Conservation (phyloP, 116 monocot species). For the Zostera marina region DNA sequence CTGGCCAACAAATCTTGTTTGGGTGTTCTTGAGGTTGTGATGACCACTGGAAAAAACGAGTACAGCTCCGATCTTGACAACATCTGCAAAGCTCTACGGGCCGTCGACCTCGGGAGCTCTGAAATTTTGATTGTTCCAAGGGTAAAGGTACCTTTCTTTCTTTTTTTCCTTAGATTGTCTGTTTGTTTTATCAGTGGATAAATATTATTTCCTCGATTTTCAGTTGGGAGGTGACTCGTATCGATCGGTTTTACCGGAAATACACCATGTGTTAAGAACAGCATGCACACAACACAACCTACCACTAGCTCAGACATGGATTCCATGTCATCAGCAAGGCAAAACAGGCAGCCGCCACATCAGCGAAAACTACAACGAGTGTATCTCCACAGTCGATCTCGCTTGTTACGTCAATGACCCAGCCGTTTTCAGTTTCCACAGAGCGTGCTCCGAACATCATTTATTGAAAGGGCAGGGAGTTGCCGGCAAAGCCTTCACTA, state of each 20-base stretch:
- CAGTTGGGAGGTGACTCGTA: constrained; percentile 36
- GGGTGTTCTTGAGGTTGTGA: constrained; percentile 71
- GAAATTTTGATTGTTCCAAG: constrained; percentile 19
- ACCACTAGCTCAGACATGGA: constrained; percentile 79
- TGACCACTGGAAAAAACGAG: constrained; percentile 48
- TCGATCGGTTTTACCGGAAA: constrained; percentile 40
- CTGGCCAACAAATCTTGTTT: constrained; percentile 28
- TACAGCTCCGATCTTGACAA: constrained; percentile 56
- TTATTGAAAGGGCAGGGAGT: constrained; percentile 70
- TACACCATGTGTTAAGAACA: constrained; percentile 24
- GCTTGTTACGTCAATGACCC: constrained; percentile 46
- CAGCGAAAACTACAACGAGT: constrained; percentile 35
- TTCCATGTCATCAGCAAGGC: constrained; percentile 50
- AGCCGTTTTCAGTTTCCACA: constrained; percentile 43
- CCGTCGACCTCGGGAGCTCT: constrained; percentile 55
- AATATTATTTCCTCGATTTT: not conserved
- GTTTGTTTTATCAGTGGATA: too few relatives aligned
- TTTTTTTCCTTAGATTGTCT: too few relatives aligned
- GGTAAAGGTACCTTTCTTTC: constrained; percentile 47
- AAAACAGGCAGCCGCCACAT: constrained; percentile 37
- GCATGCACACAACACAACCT: constrained; percentile 34
- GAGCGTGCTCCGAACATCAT: constrained; percentile 88
- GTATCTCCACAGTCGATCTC: constrained; percentile 49
- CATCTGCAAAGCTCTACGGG: constrained; percentile 77
- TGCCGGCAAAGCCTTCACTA: constrained; percentile 62